Conservation (phyloP, 2,329 filamentous ascomycete genomes). For the Colletotrichum magnum region DNA sequence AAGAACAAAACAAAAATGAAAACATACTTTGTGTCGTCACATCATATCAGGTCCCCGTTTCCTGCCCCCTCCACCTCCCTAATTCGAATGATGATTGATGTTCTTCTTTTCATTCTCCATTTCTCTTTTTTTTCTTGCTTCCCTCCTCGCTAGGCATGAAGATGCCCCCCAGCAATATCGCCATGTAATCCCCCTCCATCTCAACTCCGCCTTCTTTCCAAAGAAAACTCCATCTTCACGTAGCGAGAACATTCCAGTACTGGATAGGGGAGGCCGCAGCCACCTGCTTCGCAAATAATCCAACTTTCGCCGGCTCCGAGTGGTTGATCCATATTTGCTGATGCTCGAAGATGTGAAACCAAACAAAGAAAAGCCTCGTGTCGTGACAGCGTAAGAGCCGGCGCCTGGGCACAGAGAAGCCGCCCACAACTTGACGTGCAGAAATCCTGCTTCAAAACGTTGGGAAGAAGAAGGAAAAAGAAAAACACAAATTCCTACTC, state of each 20-base stretch:
- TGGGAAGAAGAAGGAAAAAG: slow-evolving; percentile 11
- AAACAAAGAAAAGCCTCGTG: slow-evolving; percentile 18
- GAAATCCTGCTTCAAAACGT: slow-evolving; percentile 3
- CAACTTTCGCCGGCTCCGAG: slow-evolving; percentile 12
- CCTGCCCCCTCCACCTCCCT: background rate
- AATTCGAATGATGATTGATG: background rate
- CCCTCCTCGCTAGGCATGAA: background rate
- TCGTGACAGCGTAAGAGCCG: slow-evolving; percentile 34
- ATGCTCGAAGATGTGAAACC: slow-evolving; percentile 12
- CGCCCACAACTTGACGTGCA: slow-evolving; percentile 1
- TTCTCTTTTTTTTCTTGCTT: background rate
- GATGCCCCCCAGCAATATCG: background rate
- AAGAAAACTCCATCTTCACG: slow-evolving; percentile 6
- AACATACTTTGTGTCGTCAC: slow-evolving; percentile 9
- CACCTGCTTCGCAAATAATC: slow-evolving; percentile 2
- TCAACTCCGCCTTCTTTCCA: slow-evolving; percentile 17
- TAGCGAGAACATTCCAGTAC: background rate
- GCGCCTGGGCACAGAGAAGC: slow-evolving; percentile 12
- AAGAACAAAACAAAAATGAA: background rate
- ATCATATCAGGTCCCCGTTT: slow-evolving; percentile 7
- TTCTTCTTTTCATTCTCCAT: background rate
- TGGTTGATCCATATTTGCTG: slow-evolving; percentile 22
- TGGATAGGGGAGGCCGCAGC: background rate
- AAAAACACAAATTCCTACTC: slow-evolving; percentile 2
- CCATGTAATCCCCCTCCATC: slow-evolving; percentile 4